These are phyloP conservation scores for Cyathus olla DNA, from an alignment of 1,284 basidiomycete genomes.

Conservation along the genomic window DNA sequence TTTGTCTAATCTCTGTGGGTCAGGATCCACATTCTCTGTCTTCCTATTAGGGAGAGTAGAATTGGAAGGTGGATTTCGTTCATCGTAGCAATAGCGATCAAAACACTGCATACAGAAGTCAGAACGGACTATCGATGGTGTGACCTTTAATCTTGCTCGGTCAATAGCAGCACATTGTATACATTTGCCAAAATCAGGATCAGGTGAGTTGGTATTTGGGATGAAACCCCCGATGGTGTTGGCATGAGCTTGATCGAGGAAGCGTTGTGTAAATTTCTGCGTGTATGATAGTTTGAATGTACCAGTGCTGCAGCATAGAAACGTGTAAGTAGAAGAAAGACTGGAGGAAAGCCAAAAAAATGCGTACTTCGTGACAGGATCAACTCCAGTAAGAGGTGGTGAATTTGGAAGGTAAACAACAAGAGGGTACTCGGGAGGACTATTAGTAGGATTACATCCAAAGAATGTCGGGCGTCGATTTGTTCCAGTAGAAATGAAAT, in stretches of 20 bases:
- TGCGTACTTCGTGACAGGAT: constrained; percentile 1
- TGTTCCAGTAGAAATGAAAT: background rate
- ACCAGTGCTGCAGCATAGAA: background rate
- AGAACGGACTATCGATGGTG: constrained; percentile 47
- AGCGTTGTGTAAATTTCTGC: background rate
- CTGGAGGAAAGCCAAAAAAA: background rate
- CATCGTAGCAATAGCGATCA: constrained; percentile 60
- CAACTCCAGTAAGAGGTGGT: background rate
- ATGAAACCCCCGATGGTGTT: background rate
- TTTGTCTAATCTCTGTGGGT: constrained; percentile 50
- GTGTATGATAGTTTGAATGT: background rate
- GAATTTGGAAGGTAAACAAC: background rate
- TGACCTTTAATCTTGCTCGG: constrained; percentile 49
- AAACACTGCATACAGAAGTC: constrained; percentile 55
- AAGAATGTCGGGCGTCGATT: background rate
- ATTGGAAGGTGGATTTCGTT: constrained; percentile 50
- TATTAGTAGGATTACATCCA: constrained; percentile 16
- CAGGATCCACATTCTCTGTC: constrained; percentile 54
- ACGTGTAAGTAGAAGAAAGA: background rate
- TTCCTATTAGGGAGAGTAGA: constrained; percentile 51
- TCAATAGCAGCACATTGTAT: constrained; percentile 63
- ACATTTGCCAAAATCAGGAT: constrained; percentile 57
- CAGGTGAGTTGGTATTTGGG: constrained; percentile 29
- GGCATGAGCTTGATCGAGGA: background rate
- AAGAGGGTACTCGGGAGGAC: background rate